Evolutionary conservation across 139 green algal species (phyloP).

Genomic region (Picochlorum costavermella): DNA sequence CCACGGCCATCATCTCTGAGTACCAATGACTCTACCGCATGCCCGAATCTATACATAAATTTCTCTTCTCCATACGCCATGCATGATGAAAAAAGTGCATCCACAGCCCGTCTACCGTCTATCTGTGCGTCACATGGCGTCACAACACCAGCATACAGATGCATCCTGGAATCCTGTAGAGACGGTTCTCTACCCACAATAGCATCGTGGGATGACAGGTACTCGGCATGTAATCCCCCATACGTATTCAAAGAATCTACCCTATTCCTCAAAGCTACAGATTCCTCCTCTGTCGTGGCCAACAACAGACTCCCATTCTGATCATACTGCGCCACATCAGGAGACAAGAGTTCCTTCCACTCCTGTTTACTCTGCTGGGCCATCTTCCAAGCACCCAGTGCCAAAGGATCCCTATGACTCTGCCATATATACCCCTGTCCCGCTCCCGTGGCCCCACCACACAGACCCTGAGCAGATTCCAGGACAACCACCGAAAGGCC

Average conservation of each 20-base stretch:
- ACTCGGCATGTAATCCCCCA: slow-evolving; percentile 14
- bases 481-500: slow-evolving; percentile 7
- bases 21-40: not conserved
- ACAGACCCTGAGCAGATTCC: slow-evolving; percentile 7
- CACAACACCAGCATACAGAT: slow-evolving; percentile 2
- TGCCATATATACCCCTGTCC: slow-evolving; percentile 71
- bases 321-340: slow-evolving; percentile 10
- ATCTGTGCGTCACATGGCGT: slow-evolving; percentile 30
- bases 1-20: not conserved
- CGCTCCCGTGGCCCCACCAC: slow-evolving; percentile 26
- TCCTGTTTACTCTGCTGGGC: slow-evolving; percentile 36
- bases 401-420: slow-evolving; percentile 36
- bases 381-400: slow-evolving; percentile 36
- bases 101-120: slow-evolving; percentile 43
- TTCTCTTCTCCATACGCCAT: not conserved
- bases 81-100: slow-evolving; percentile 38
- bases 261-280: slow-evolving; percentile 23
- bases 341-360: slow-evolving; percentile 32
- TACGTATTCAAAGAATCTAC: slow-evolving; percentile 19
- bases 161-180: not conserved
- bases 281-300: slow-evolving; percentile 31
- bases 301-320: slow-evolving; percentile 51
- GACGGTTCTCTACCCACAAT: not conserved
- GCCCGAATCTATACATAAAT: not conserved
- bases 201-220: not conserved